These are phyloP conservation scores for Leishmania arabica DNA, from an alignment of 208 protist species.

Conservation along the genomic window DNA sequence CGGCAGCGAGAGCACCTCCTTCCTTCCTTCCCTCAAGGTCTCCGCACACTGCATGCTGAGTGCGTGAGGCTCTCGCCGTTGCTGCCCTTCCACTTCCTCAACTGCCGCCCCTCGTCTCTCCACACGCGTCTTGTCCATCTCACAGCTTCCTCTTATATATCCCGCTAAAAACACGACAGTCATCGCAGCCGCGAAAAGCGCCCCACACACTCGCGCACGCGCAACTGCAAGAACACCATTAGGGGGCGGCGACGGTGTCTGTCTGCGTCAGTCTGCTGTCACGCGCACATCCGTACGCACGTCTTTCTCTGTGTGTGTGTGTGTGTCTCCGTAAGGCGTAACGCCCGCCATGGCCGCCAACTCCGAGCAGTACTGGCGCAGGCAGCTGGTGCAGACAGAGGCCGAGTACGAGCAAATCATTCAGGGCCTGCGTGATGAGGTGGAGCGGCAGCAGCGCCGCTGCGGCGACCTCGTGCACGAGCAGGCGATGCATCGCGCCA, in stretches of 20 bases:
- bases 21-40: not conserved
- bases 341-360: constrained; percentile 13
- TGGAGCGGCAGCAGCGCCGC: constrained; percentile 60
- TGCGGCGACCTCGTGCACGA: constrained; percentile 74
- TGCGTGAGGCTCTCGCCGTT: not conserved
- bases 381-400: constrained; percentile 34
- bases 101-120: not conserved
- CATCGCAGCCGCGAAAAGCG: not conserved
- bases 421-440: constrained; percentile 65
- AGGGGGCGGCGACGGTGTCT: not conserved
- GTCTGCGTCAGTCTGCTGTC: not conserved
- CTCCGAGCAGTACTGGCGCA: constrained; percentile 67
- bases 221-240: not conserved
- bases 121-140: not conserved
- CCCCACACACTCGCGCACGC: not conserved
- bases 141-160: not conserved
- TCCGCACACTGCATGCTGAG: not conserved
- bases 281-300: not conserved
- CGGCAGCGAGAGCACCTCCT: not conserved
- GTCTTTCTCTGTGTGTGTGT: not conserved
- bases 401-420: constrained; percentile 68
- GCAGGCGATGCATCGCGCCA: constrained; percentile 60
- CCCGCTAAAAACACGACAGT: not conserved
- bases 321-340: not conserved
- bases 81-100: not conserved